Percentiles rank a stretch among this genome's conserved stretches.
Evolutionary conservation across 495 filamentous ascomycete species (phyloP).

Genomic region (Pyronema domesticum): DNA sequence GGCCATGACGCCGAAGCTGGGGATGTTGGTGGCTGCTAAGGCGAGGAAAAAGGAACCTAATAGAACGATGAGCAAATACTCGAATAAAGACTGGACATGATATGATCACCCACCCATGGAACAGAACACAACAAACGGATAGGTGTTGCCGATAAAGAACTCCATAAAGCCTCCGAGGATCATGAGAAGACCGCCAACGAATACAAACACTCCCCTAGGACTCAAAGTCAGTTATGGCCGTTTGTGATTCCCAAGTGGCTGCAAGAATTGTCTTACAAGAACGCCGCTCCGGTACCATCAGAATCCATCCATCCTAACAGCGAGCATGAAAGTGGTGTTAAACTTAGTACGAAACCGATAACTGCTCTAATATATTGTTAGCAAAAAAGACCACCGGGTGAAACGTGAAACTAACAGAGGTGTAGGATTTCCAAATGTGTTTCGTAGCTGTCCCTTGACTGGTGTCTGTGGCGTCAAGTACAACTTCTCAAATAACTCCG

Average conservation of each 20-base stretch:
- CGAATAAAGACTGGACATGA: neutral
- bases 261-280: slow-evolving; percentile 8
- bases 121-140: slow-evolving; percentile 49
- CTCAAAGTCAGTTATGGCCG: too few species aligned
- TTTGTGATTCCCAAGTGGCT: too few species aligned
- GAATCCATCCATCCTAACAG: slow-evolving; percentile 59
- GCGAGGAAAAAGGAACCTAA: neutral
- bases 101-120: slow-evolving; percentile 26
- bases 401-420: slow-evolving; percentile 29
- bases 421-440: slow-evolving; percentile 52
- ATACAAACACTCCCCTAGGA: slow-evolving; percentile 32
- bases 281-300: slow-evolving; percentile 47
- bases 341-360: slow-evolving; percentile 45
- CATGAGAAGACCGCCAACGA: slow-evolving; percentile 54
- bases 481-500: neutral
- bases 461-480: slow-evolving; percentile 15
- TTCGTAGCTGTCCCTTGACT: slow-evolving; percentile 38
- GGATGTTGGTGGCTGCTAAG: neutral
- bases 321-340: slow-evolving; percentile 44
- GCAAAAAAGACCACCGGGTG: too few species aligned
- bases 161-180: slow-evolving; percentile 45
- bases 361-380: slow-evolving; percentile 25
- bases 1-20: neutral
- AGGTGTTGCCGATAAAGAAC: slow-evolving; percentile 58
- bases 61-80: neutral